Conservation (phyloP, 1,284 basidiomycete species). For the Xerocomus nothofagi region DNA sequence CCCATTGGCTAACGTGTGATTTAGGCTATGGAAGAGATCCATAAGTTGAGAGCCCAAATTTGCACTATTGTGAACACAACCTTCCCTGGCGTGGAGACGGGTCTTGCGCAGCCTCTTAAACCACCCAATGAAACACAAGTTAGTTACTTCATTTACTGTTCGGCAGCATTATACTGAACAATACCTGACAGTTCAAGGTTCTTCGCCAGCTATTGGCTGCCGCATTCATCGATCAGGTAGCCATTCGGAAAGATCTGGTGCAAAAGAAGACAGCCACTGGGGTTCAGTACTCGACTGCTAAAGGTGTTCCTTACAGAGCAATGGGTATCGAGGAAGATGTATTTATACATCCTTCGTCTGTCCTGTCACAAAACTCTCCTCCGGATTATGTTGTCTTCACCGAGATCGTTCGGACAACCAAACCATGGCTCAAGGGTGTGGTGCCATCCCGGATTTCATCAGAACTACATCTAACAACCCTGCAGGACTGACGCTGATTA, state of each 20-base stretch:
- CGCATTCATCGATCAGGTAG: conserved; percentile 95
- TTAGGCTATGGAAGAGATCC: conserved; percentile 98
- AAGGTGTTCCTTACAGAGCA: conserved; percentile 84
- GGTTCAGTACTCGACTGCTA: conserved; percentile 70
- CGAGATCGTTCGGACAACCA: conserved; percentile 76
- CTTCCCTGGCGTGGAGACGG: conserved; percentile 61
- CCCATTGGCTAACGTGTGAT: not conserved
- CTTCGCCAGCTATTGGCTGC: conserved; percentile 87
- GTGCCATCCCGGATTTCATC: conserved; percentile 9
- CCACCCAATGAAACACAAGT: conserved; percentile 81
- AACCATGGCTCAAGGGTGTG: conserved; percentile 80
- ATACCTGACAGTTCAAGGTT: conserved; percentile 71
- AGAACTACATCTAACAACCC: conserved; percentile 1
- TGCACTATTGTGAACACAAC: conserved; percentile 76
- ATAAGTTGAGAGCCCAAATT: conserved; percentile 93
- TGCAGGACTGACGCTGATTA: conserved; percentile 79
- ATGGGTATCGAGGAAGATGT: conserved; percentile 85
- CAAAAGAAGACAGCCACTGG: conserved; percentile 59
- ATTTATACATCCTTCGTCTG: conserved; percentile 90
- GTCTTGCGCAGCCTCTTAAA: conserved; percentile 58
- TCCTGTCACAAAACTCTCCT: conserved; percentile 69
- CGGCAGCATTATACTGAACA: not conserved
- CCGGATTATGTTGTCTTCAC: conserved; percentile 89
- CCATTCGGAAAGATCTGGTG: conserved; percentile 85
- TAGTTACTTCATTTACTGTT: conserved; percentile 9